These are phyloP conservation scores for Saprolegnia parasitica DNA, from an alignment of 352 stramenopile genomes.

Conservation along the genomic window DNA sequence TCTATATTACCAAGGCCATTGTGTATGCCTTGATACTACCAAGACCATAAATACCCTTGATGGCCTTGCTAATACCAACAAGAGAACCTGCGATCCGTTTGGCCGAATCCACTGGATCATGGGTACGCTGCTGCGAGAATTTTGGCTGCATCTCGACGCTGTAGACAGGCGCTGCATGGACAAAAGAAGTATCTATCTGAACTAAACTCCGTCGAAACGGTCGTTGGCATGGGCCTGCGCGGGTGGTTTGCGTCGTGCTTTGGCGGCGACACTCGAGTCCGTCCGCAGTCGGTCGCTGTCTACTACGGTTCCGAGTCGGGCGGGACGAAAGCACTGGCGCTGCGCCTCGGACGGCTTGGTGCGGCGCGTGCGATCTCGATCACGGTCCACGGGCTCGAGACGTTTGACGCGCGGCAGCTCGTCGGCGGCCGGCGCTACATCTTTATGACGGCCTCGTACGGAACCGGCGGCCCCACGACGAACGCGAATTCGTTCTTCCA, in stretches of 20 bases:
- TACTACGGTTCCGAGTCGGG: conserved; percentile 7
- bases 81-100: too few species aligned
- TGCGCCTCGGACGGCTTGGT: not conserved
- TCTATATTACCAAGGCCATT: too few species aligned
- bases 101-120: too few species aligned
- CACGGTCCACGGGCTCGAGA: not conserved
- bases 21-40: too few species aligned
- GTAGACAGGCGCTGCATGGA: too few species aligned
- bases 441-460: conserved; percentile 4
- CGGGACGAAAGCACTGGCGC: not conserved
- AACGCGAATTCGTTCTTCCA: not conserved
- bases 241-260: not conserved
- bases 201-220: not conserved
- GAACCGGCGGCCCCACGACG: conserved; percentile 1
- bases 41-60: too few species aligned
- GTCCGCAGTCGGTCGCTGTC: not conserved
- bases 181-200: too few species aligned
- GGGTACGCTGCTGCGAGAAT: too few species aligned
- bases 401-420: not conserved
- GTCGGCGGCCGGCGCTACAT: not conserved
- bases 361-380: not conserved
- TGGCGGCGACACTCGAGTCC: not conserved
- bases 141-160: too few species aligned
- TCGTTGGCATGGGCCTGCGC: too few species aligned
- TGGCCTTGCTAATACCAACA: too few species aligned